Evolutionary conservation across 495 filamentous ascomycete genomes (phyloP).

Genomic region (Rostrohypoxylon terebratum): DNA sequence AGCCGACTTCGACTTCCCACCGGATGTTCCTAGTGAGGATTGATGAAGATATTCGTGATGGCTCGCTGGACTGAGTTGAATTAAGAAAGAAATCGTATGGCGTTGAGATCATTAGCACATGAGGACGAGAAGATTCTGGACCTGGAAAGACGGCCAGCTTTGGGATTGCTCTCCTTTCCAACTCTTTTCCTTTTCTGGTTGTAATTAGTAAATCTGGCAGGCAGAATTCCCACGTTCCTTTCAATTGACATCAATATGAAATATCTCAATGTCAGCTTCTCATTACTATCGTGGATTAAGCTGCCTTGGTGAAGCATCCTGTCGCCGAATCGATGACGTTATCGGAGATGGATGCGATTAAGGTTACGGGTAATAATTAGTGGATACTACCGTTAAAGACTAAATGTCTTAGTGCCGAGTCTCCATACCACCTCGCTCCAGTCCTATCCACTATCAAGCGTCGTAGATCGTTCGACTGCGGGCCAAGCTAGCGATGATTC

Average conservation of each 20-base stretch:
- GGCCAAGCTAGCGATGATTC: too few relatives aligned
- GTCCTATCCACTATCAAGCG: background rate
- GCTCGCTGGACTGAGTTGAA: conserved; percentile 18
- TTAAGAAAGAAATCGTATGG: conserved; percentile 13
- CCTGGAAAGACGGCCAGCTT: conserved; percentile 24
- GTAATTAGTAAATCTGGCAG: conserved; percentile 37
- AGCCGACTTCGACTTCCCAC: background rate
- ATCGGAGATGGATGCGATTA: too few relatives aligned
- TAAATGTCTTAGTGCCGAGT: background rate
- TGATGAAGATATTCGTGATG: conserved; percentile 21
- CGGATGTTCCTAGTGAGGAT: conserved; percentile 10
- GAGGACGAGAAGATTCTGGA: conserved; percentile 19
- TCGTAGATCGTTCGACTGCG: background rate
- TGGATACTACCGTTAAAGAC: background rate
- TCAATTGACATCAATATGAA: conserved; percentile 39
- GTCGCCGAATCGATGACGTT: background rate
- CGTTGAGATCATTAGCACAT: conserved; percentile 25
- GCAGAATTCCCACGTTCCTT: conserved; percentile 49
- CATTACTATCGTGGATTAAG: background rate
- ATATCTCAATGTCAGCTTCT: conserved; percentile 7
- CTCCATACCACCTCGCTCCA: background rate
- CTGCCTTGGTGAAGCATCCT: background rate
- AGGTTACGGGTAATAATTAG: conserved; percentile 7
- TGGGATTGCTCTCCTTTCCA: conserved; percentile 44
- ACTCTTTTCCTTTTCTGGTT: conserved; percentile 40